Conservation (phyloP, 371 early-diverging fungal genomes). For the Dichotomocladium elegans region DNA sequence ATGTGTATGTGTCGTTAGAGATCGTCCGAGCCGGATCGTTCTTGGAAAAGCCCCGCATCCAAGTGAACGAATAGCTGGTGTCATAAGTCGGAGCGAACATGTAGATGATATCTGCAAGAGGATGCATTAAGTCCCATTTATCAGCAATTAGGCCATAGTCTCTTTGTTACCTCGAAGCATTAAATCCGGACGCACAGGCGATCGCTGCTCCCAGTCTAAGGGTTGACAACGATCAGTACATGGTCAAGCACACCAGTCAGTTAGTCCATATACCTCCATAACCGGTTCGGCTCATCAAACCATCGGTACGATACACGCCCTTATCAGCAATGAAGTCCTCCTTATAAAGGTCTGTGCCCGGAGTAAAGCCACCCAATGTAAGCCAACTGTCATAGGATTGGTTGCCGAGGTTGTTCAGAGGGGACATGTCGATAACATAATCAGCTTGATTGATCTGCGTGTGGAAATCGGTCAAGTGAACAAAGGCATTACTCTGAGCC, state of each 20-base stretch:
- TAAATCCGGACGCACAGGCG: conserved; percentile 36
- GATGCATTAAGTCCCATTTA: no score
- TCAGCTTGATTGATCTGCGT: conserved; percentile 12
- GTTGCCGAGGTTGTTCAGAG: conserved; percentile 19
- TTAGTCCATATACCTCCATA: conserved; percentile 15
- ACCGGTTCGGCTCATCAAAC: conserved; percentile 15
- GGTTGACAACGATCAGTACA: no score
- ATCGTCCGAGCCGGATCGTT: conserved; percentile 8
- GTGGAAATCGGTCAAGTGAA: conserved; percentile 13
- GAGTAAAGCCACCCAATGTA: conserved; percentile 10
- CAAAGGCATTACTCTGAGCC: conserved; percentile 3
- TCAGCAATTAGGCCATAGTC: no score
- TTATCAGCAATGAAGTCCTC: conserved; percentile 10
- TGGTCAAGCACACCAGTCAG: background rate
- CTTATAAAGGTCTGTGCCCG: conserved; percentile 1
- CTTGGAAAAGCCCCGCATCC: conserved; percentile 43
- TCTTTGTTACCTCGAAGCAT: conserved; percentile 20
- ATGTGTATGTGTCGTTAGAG: conserved; percentile 3
- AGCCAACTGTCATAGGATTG: conserved; percentile 14
- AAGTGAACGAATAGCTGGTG: conserved; percentile 21
- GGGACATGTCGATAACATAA: conserved; percentile 11
- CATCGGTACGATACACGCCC: conserved; percentile 19
- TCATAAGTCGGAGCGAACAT: conserved; percentile 43
- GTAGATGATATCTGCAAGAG: conserved; percentile 27
- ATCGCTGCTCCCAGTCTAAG: conserved; percentile 38